Percentiles rank a stretch among this genome's conserved stretches.
Evolutionary conservation across 208 protist genomes (phyloP).

Genomic region (Leishmania arabica): DNA sequence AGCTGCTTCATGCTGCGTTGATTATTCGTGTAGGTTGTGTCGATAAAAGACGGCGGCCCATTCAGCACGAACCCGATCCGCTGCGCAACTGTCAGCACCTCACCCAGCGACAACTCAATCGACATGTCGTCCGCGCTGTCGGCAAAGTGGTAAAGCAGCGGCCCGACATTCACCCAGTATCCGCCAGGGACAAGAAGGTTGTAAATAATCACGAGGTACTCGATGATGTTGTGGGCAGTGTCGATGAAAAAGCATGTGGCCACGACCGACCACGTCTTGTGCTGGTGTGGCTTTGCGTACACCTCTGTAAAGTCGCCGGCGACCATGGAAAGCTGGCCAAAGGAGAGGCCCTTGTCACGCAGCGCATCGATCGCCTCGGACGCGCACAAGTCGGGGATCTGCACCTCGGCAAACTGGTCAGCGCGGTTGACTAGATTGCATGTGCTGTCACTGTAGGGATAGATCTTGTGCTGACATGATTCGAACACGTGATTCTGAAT

Average conservation of each 20-base stretch:
- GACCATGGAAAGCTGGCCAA: constrained; percentile 95
- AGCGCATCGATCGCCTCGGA: constrained; percentile 78
- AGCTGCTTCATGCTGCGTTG: constrained; percentile 92
- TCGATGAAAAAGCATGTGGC: constrained; percentile 98
- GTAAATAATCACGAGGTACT: constrained; percentile 95
- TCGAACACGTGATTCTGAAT: constrained; percentile 94
- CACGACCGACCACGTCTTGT: constrained; percentile 90
- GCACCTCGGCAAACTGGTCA: constrained; percentile 90
- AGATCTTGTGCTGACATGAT: constrained; percentile 84
- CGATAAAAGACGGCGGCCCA: constrained; percentile 67
- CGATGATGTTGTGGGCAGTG: constrained; percentile 96
- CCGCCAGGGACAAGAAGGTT: constrained; percentile 91
- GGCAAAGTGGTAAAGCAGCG: constrained; percentile 96
- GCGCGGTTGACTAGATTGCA: constrained; percentile 87
- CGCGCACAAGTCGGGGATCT: constrained; percentile 93
- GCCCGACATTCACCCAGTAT: constrained; percentile 96
- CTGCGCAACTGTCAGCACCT: constrained; percentile 83
- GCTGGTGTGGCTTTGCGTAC: constrained; percentile 88
- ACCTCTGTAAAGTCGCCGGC: constrained; percentile 97
- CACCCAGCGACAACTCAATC: constrained; percentile 91
- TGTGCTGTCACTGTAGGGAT: constrained; percentile 93
- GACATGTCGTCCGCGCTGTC: constrained; percentile 87
- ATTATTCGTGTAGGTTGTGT: constrained; percentile 93
- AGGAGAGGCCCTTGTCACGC: constrained; percentile 43
- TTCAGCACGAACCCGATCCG: constrained; percentile 80